Conservation (phyloP, 164 flowering plant species). For the Chimonanthus praecox region DNA sequence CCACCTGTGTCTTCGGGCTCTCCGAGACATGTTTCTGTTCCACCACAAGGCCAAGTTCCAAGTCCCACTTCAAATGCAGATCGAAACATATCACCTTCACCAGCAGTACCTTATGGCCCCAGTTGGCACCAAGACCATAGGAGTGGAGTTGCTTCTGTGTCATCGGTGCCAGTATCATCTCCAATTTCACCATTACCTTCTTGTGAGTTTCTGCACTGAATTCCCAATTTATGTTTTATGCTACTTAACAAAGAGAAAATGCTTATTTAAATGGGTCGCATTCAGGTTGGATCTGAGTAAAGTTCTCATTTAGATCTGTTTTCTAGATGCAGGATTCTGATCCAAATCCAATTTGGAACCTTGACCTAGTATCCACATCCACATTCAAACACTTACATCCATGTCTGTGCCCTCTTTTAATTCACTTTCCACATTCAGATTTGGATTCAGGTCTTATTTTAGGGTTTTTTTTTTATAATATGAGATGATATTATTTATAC, state of each 20-base stretch:
- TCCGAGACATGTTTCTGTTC: conserved; percentile 10
- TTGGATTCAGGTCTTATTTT: no score
- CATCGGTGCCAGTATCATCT: conserved; percentile 29
- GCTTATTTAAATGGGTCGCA: background rate
- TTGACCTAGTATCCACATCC: no score
- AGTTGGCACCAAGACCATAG: conserved; percentile 16
- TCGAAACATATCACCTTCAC: conserved; percentile 33
- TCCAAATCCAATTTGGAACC: no score
- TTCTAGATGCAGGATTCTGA: no score
- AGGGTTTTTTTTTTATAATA: no score
- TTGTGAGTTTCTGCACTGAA: conserved; percentile 34
- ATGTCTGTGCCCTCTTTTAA: no score
- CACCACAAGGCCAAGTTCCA: conserved; percentile 17
- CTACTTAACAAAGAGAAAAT: background rate
- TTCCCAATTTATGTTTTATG: background rate
- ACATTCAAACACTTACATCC: no score
- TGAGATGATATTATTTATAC: no score
- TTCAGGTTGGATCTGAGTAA: no score
- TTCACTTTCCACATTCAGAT: no score
- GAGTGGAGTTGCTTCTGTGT: conserved; percentile 12
- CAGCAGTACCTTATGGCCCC: conserved; percentile 25
- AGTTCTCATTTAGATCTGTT: no score
- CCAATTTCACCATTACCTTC: conserved; percentile 20
- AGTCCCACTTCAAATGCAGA: conserved; percentile 14
- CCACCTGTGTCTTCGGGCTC: conserved; percentile 15